phyloP scores from a whole-genome alignment of 345 rosid genomes.

The Rhodamnia rubescens region DNA sequence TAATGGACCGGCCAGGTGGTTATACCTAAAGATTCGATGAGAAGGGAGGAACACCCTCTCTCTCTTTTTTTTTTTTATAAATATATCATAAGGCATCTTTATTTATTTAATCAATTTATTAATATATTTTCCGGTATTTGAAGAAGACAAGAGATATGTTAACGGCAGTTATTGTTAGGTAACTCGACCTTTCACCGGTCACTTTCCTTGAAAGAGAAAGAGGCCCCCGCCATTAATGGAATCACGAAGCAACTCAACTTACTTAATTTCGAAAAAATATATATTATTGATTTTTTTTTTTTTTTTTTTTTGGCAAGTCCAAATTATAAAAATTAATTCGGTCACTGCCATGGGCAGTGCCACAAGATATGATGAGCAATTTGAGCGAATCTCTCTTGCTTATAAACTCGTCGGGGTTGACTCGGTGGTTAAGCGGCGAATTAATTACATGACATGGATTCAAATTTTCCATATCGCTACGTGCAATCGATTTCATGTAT shows the following conservation, averaged over 20 bases:
- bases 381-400: neutral
- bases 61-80: neutral
- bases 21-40: neutral
- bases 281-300: too few relatives aligned
- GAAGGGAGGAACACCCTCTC: neutral
- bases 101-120: neutral
- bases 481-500: neutral
- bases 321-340: neutral
- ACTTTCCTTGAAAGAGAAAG: neutral
- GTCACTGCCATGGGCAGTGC: neutral
- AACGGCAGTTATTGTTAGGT: neutral
- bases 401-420: neutral
- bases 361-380: neutral
- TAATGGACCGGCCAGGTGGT: neutral
- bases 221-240: neutral
- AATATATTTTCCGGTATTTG: neutral
- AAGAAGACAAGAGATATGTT: neutral
- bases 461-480: rapidly evolving
- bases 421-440: neutral
- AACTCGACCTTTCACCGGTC: neutral
- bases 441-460: neutral
- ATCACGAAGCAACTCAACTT: neutral
- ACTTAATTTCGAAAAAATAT: neutral
- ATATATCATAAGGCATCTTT: neutral
- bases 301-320: neutral